Evolutionary conservation across 2,329 filamentous ascomycete genomes (phyloP).

Genomic region (Trematosphaeria pertusa): DNA sequence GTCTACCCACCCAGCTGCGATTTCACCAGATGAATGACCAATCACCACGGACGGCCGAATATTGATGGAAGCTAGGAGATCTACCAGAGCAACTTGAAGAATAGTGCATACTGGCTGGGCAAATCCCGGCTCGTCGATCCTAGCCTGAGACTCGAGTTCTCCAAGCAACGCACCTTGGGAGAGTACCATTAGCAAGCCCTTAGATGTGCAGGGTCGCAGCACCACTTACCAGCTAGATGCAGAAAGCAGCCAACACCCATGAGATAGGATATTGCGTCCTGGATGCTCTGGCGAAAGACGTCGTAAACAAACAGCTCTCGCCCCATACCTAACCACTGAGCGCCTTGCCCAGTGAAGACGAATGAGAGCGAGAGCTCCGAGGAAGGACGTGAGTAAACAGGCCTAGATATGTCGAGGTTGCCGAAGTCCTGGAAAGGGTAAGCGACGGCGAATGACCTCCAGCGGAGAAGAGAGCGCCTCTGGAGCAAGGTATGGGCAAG

Average conservation of each 20-base stretch:
- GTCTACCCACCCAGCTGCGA: conserved; percentile 19
- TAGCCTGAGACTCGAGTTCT: neutral
- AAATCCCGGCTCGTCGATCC: neutral
- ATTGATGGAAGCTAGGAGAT: conserved; percentile 22
- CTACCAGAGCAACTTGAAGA: conserved; percentile 28
- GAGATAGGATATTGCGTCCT: neutral
- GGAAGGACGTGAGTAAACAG: no score
- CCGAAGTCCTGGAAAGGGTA: neutral
- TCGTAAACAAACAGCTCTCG: neutral
- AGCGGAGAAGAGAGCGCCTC: neutral
- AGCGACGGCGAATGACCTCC: neutral
- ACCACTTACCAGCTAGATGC: conserved; percentile 1
- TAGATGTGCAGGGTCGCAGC: no score
- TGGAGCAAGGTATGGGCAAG: neutral
- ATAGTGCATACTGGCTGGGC: conserved; percentile 6
- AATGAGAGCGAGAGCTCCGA: neutral
- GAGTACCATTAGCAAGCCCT: no score
- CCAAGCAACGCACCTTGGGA: neutral
- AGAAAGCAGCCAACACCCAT: neutral
- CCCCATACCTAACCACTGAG: no score
- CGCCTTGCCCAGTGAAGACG: no score
- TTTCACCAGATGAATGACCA: conserved; percentile 24
- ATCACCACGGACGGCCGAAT: conserved; percentile 18
- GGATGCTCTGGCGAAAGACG: neutral
- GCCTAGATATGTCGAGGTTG: no score